Evolutionary conservation across 805 yeast genomes (phyloP), one percentile per base, ranked within the genome.

Genomic region (Metschnikowia koreensis): DNA sequence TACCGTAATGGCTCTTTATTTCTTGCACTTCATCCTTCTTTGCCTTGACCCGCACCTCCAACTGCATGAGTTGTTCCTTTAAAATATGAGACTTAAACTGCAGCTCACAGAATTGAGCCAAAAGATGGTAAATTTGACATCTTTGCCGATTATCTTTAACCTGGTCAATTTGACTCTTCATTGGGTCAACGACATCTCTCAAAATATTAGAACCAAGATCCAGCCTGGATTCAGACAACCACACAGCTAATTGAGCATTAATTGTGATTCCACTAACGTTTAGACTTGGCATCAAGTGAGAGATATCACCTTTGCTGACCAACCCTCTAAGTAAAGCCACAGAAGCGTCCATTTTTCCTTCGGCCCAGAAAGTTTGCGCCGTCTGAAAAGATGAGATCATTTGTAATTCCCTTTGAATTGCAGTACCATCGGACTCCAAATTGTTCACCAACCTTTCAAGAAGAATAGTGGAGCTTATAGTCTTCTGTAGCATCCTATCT

Each of bases 31-130:
- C 90, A 1, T 60, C 60, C 15, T 66, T 66, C 52, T 79, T 81
- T 9, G 66, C 68, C 1, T 60, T 54, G n/a, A 78, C 70, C 37
- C 82, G 66, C 16, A 61, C 67, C 17, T 73, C 71, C 6, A 73
- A 60, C 33, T 72, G 75, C 11, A 61, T 56, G 1, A 86, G 71
- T 13, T 79, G 79, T 3, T 75, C 79, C 40, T 69, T 73, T 16
- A 77, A 62, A 1, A 69, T 67, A 6, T 75, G 63, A 5, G 79
- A 74, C 54, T 79, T 76, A 29, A 79, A 67, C 59, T 88, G 92
- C 7, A 72, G 67, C 59, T 86, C 87, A 63, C 97, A 87, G 62
- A 91, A 91, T 31, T 76, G 71, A 0, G 92, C 97, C 58, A 87
- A 76, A 2, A 76, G 72, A 54, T 81, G 85, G 61, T 66, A 86